Evolutionary conservation across 108 stramenopile genomes (phyloP).

Genomic region (Cyclotella cryptica): DNA sequence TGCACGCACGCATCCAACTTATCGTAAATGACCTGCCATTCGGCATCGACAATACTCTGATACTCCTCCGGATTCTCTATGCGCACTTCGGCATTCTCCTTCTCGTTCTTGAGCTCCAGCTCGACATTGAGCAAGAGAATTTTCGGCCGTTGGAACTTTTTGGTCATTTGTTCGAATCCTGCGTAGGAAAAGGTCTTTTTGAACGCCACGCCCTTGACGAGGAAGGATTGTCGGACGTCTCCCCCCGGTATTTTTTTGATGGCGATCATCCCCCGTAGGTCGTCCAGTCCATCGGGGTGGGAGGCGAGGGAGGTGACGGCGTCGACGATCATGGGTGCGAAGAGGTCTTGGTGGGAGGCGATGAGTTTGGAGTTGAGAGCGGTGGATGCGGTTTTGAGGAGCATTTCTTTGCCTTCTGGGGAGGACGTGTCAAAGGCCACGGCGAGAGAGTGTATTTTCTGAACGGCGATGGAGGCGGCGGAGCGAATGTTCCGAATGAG

Average conservation of each 20-base stretch:
- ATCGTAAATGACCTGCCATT: slow-evolving; percentile 99
- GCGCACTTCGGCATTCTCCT: slow-evolving; percentile 99
- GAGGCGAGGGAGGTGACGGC: slow-evolving; percentile 80
- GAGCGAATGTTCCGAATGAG: slow-evolving; percentile 80
- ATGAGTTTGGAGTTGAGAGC: slow-evolving; percentile 99
- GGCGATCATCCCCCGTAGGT: slow-evolving; percentile 86
- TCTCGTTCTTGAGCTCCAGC: slow-evolving; percentile 98
- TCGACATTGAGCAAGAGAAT: slow-evolving; percentile 97
- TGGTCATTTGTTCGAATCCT: slow-evolving; percentile 99
- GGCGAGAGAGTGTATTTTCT: slow-evolving; percentile 74
- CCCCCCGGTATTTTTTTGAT: slow-evolving; percentile 99
- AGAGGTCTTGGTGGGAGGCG: slow-evolving; percentile 93
- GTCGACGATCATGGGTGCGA: slow-evolving; percentile 98
- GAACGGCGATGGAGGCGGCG: slow-evolving; percentile 81
- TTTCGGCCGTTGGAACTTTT: slow-evolving; percentile 90
- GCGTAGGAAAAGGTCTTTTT: slow-evolving; percentile 99
- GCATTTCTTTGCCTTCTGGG: slow-evolving; percentile 80
- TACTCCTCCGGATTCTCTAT: slow-evolving; percentile 97
- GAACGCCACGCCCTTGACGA: slow-evolving; percentile 98
- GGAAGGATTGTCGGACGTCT: slow-evolving; percentile 93
- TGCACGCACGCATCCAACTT: slow-evolving; percentile 95
- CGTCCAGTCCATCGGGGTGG: slow-evolving; percentile 75
- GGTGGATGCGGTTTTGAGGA: slow-evolving; percentile 95
- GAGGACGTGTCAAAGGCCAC: slow-evolving; percentile 61
- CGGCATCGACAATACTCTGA: slow-evolving; percentile 99